A percentile compares a stretch with the other conserved stretches of the same genome.
These are phyloP conservation scores for Circinella minor DNA, from an alignment of 371 early-diverging fungal genomes.

Conservation along the genomic window DNA sequence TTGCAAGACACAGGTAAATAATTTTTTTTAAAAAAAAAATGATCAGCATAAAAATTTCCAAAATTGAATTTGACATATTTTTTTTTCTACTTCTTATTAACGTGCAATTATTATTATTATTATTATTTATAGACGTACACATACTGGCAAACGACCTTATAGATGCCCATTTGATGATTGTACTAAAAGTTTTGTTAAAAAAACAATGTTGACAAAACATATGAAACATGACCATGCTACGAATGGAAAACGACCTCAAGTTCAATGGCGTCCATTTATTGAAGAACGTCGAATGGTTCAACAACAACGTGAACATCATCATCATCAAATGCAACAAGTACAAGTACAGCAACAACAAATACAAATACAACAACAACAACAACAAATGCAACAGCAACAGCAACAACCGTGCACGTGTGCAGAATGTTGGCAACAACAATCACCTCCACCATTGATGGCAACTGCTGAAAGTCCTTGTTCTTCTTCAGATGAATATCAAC, in stretches of 20 bases:
- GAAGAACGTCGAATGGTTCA: conserved; percentile 47
- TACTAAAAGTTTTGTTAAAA: conserved; percentile 70
- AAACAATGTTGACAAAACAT: conserved; percentile 75
- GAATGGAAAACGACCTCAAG: conserved; percentile 44
- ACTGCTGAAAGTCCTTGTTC: conserved; percentile 25
- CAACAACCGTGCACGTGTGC: conserved; percentile 23
- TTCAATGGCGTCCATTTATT: conserved; percentile 56
- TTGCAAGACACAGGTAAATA: conserved; percentile 49
- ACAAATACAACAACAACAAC: not conserved
- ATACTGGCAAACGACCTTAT: conserved; percentile 76
- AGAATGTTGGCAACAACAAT: conserved; percentile 20
- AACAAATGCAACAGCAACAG: conserved; percentile 13
- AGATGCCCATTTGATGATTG: conserved; percentile 64
- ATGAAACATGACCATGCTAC: conserved; percentile 49
- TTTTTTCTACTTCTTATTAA: too few relatives aligned
- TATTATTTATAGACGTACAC: conserved; percentile 54
- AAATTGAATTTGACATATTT: too few relatives aligned
- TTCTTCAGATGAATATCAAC: conserved; percentile 27
- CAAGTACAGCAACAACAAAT: conserved; percentile 15
- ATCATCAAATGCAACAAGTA: conserved; percentile 4
- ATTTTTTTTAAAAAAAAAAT: not conserved
- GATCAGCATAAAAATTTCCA: too few relatives aligned
- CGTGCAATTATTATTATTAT: too few relatives aligned
- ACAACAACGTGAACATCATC: conserved; percentile 22
- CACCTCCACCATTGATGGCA: conserved; percentile 23